Conservation (phyloP, 805 yeast genomes). For the Trichomonascus vanleenenianus region DNA sequence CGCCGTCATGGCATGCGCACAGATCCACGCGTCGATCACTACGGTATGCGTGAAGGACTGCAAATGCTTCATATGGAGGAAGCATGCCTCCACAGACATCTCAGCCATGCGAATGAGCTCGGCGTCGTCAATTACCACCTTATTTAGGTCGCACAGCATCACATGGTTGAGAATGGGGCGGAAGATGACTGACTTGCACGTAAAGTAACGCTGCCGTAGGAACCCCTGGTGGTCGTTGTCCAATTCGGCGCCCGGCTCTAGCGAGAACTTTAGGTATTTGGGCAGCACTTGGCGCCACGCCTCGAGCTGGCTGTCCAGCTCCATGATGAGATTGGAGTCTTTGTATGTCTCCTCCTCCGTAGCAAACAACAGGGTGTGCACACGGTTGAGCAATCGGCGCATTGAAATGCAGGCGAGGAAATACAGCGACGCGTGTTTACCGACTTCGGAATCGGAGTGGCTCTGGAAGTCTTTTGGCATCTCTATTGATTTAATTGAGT, state of each 20-base stretch:
- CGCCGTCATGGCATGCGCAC: slow-evolving; percentile 12
- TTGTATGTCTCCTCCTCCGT: slow-evolving; percentile 4
- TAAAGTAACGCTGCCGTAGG: slow-evolving; percentile 15
- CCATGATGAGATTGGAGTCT: slow-evolving; percentile 9
- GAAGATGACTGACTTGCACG: slow-evolving; percentile 14
- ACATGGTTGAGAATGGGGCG: slow-evolving; percentile 13
- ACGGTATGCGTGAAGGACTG: slow-evolving; percentile 13
- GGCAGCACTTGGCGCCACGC: slow-evolving; percentile 15
- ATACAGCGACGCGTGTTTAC: slow-evolving; percentile 11
- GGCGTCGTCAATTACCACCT: slow-evolving; percentile 3
- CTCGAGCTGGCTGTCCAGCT: slow-evolving; percentile 13
- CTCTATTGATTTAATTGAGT: slow-evolving; percentile 9
- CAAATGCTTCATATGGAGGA: slow-evolving; percentile 11
- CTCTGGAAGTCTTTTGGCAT: slow-evolving; percentile 9
- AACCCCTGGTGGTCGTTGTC: slow-evolving; percentile 12
- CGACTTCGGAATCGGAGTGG: slow-evolving; percentile 8
- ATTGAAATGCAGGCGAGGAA: slow-evolving; percentile 16
- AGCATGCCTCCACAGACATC: slow-evolving; percentile 10
- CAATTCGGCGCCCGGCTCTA: slow-evolving; percentile 4
- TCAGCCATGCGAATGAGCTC: slow-evolving; percentile 7
- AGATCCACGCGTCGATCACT: slow-evolving; percentile 15
- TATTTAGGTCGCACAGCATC: slow-evolving; percentile 8
- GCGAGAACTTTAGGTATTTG: slow-evolving; percentile 6
- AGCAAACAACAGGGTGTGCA: slow-evolving; percentile 10
- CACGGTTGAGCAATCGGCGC: slow-evolving; percentile 15